These are phyloP conservation scores for Oleoguttula mirabilis DNA, from an alignment of 495 filamentous ascomycete species.

Conservation along the genomic window DNA sequence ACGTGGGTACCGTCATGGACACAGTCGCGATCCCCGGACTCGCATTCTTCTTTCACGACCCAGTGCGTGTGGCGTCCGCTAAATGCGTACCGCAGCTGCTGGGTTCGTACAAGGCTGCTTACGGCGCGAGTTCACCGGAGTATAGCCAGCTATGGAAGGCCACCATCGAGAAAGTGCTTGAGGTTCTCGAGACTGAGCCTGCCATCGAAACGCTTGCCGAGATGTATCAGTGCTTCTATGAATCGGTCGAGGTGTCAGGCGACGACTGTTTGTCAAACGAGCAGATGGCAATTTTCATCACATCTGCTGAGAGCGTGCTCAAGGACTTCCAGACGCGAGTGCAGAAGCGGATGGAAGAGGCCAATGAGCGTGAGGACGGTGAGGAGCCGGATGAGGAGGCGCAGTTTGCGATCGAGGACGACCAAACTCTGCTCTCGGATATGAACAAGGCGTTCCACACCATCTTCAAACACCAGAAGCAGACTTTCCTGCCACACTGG, in stretches of 20 bases:
- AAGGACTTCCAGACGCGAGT: constrained; percentile 87
- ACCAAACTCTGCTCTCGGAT: constrained; percentile 90
- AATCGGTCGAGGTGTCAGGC: constrained; percentile 79
- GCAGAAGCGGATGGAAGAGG: constrained; percentile 63
- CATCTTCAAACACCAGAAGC: constrained; percentile 91
- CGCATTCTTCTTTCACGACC: constrained; percentile 98
- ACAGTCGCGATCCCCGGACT: constrained; percentile 90
- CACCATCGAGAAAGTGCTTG: constrained; percentile 81
- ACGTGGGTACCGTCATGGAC: constrained; percentile 87
- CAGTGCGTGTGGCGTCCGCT: constrained; percentile 87
- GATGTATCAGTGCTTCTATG: constrained; percentile 99
- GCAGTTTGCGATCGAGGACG: constrained; percentile 87
- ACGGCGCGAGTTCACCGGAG: constrained; percentile 62
- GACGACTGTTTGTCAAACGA: constrained; percentile 62
- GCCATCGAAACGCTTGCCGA: constrained; percentile 93
- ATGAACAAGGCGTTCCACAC: constrained; percentile 99
- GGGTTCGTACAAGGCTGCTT: constrained; percentile 82
- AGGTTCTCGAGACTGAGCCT: constrained; percentile 88
- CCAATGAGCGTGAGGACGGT: constrained; percentile 59
- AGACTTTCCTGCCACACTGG: constrained; percentile 75
- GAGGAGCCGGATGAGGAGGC: constrained; percentile 73
- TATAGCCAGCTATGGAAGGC: constrained; percentile 69
- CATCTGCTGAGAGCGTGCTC: constrained; percentile 66
- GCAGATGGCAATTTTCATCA: constrained; percentile 79
- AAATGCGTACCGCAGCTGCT: constrained; percentile 91